Evolutionary conservation across 140 eudicot genomes (phyloP).

Genomic region (Cichorium intybus): DNA sequence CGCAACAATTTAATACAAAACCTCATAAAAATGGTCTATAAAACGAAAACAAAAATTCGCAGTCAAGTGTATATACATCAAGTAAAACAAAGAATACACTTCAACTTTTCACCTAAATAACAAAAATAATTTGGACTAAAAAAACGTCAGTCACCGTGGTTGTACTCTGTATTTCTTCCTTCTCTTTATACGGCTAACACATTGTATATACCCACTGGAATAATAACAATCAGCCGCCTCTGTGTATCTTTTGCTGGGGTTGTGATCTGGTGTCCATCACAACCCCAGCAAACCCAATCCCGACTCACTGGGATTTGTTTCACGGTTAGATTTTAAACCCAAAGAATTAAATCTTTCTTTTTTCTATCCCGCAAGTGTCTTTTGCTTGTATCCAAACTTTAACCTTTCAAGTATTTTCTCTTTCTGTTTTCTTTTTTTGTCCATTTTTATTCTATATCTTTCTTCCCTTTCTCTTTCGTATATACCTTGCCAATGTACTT

Average conservation of each 20-base stretch:
- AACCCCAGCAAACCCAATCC: neutral
- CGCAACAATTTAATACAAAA: neutral
- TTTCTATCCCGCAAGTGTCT: conserved; percentile 64
- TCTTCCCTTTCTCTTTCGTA: conserved; percentile 91
- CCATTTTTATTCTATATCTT: conserved; percentile 86
- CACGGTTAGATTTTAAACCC: conserved; percentile 17
- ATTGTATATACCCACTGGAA: conserved; percentile 15
- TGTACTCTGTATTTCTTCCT: conserved; percentile 26
- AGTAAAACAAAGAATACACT: conserved; percentile 9
- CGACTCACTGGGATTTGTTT: neutral
- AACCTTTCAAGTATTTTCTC: conserved; percentile 74
- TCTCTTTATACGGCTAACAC: conserved; percentile 24
- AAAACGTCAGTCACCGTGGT: conserved; percentile 8
- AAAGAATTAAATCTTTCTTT: neutral
- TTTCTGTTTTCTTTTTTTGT: conserved; percentile 83
- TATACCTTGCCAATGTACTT: conserved; percentile 91
- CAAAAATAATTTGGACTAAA: conserved; percentile 11
- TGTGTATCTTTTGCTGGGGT: neutral
- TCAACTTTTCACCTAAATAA: conserved; percentile 27
- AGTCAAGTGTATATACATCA: conserved; percentile 29
- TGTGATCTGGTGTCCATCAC: neutral
- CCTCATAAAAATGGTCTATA: conserved; percentile 7
- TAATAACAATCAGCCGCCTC: conserved; percentile 7
- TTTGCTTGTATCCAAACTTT: conserved; percentile 74
- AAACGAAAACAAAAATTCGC: conserved; percentile 19